These are phyloP conservation scores for Solanum dulcamara DNA, from an alignment of 257 asterid genomes.

Conservation along the genomic window DNA sequence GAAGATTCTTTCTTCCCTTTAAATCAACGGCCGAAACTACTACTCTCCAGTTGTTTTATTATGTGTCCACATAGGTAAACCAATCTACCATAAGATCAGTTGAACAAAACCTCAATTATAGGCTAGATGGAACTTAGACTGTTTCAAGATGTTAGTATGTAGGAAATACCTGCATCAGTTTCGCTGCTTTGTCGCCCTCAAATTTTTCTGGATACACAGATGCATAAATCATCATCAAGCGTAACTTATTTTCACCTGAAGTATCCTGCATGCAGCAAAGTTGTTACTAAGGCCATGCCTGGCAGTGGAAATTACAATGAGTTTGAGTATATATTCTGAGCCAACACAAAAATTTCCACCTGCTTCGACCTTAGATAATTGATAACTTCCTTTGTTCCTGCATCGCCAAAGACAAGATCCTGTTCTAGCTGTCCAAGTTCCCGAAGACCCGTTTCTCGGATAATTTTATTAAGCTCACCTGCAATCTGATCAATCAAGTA, in stretches of 20 bases:
- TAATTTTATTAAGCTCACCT: slow-evolving; percentile 61
- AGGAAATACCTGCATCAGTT: slow-evolving; percentile 88
- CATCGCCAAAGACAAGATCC: slow-evolving; percentile 97
- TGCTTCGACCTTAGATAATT: slow-evolving; percentile 49
- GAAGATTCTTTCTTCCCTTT: not conserved
- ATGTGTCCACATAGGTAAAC: not conserved
- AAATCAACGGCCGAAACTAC: not conserved
- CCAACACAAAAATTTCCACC: slow-evolving; percentile 24
- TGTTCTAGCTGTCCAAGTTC: slow-evolving; percentile 98
- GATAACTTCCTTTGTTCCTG: slow-evolving; percentile 93
- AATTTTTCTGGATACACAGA: slow-evolving; percentile 85
- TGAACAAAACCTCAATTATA: not conserved
- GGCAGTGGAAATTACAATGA: not conserved
- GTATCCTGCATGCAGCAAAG: slow-evolving; percentile 37
- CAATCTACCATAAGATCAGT: not conserved
- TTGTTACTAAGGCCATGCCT: not conserved
- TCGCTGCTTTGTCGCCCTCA: slow-evolving; percentile 83
- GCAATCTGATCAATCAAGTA: slow-evolving; percentile 60
- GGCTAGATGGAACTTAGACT: not conserved
- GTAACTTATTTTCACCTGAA: slow-evolving; percentile 51
- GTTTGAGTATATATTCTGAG: not conserved
- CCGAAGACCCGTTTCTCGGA: slow-evolving; percentile 56
- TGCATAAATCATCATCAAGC: slow-evolving; percentile 86
- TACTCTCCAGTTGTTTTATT: not conserved
- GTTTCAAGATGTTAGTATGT: not conserved